These are phyloP conservation scores for Metschnikowia sp. DNA, from an alignment of 805 yeast genomes.

Conservation along the genomic window DNA sequence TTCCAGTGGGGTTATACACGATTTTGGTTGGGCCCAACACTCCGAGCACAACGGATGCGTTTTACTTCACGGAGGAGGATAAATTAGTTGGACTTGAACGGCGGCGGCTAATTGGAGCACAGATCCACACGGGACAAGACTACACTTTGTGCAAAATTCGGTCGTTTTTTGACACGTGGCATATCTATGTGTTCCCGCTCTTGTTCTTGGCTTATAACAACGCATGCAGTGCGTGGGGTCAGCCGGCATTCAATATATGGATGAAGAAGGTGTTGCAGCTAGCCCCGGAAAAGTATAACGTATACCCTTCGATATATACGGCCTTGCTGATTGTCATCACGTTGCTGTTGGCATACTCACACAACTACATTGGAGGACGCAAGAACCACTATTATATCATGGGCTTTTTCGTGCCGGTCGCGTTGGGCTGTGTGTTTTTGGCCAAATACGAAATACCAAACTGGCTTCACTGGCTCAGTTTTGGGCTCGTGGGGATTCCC, in stretches of 20 bases:
- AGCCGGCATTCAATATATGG: slow-evolving; percentile 47
- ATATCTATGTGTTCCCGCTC: slow-evolving; percentile 19
- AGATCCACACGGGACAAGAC: slow-evolving; percentile 33
- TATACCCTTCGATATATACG: slow-evolving; percentile 37
- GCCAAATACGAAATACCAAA: slow-evolving; percentile 47
- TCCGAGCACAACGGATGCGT: slow-evolving; percentile 33
- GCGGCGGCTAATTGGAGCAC: slow-evolving; percentile 31
- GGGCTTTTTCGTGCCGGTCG: slow-evolving; percentile 35
- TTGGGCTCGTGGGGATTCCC: slow-evolving; percentile 46
- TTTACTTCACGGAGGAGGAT: slow-evolving; percentile 27
- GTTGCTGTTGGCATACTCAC: slow-evolving; percentile 30
- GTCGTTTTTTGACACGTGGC: slow-evolving; percentile 47
- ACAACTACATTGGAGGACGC: slow-evolving; percentile 33
- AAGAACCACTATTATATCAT: slow-evolving; percentile 35
- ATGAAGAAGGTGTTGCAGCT: slow-evolving; percentile 35
- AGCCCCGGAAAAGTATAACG: slow-evolving; percentile 33
- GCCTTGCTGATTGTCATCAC: slow-evolving; percentile 41
- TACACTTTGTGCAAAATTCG: slow-evolving; percentile 41
- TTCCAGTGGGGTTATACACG: slow-evolving; percentile 32
- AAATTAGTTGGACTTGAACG: slow-evolving; percentile 44
- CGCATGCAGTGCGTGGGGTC: slow-evolving; percentile 28
- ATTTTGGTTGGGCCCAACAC: slow-evolving; percentile 32
- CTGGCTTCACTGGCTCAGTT: slow-evolving; percentile 49
- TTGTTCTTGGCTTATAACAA: slow-evolving; percentile 38
- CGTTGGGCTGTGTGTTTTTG: slow-evolving; percentile 41